Evolutionary conservation across 2,329 filamentous ascomycete species (phyloP).

Genomic region (Colletotrichum limetticola): DNA sequence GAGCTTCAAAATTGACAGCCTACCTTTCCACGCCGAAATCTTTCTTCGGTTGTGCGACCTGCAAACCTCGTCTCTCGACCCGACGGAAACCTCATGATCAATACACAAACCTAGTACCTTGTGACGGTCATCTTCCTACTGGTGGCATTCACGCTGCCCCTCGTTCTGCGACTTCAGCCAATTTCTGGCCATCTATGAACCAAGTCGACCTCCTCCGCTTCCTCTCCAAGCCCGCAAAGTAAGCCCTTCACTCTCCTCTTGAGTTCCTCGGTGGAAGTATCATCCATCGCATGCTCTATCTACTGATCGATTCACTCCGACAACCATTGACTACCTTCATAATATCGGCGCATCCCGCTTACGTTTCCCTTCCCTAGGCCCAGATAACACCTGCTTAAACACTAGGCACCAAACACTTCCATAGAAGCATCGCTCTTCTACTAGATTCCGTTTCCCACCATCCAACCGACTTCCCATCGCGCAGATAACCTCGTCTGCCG

Average conservation of each 20-base stretch:
- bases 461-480: constrained; percentile 38
- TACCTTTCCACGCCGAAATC: background rate
- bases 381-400: constrained; percentile 34
- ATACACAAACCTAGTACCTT: background rate
- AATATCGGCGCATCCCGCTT: background rate
- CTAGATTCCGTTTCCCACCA: constrained; percentile 15
- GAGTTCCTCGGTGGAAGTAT: background rate
- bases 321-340: background rate
- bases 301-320: background rate
- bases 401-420: background rate
- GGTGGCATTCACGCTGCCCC: constrained; percentile 15
- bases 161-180: constrained; percentile 1
- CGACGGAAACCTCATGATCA: constrained; percentile 1
- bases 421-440: constrained; percentile 25
- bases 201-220: constrained; percentile 90
- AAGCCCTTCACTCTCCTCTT: constrained; percentile 48
- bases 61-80: background rate
- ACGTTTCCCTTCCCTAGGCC: constrained; percentile 33
- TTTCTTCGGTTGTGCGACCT: background rate
- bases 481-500: constrained; percentile 78
- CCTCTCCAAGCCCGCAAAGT: constrained; percentile 96
- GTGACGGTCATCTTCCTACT: constrained; percentile 9
- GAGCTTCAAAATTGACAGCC: constrained; percentile 28
- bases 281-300: background rate
- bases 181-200: constrained; percentile 77